A percentile compares a stretch with the other conserved stretches of the same genome.
Conservation (phyloP, 257 asterid genomes). For the Dorcoceras hygrometricum region DNA sequence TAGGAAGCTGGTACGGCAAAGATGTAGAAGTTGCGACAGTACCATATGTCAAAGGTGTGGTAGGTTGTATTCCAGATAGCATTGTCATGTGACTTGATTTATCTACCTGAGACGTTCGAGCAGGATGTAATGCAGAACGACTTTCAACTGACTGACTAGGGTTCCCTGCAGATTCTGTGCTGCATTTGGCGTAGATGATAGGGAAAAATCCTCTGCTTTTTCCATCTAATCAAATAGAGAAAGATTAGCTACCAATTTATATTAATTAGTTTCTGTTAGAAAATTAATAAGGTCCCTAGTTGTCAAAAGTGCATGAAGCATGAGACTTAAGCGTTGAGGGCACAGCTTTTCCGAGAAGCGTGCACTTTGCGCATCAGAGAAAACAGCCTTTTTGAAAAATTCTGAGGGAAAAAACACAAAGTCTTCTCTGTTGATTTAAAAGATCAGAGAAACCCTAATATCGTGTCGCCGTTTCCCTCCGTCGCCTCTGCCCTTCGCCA, state of each 20-base stretch:
- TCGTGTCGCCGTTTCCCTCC: too few species aligned
- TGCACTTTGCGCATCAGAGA: too few species aligned
- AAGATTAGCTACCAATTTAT: slow-evolving; percentile 14
- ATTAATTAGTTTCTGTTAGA: background rate
- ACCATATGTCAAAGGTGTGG: slow-evolving; percentile 44
- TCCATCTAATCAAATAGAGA: slow-evolving; percentile 64
- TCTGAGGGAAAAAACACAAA: too few species aligned
- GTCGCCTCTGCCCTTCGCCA: too few species aligned
- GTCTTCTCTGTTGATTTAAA: too few species aligned
- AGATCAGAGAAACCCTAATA: too few species aligned
- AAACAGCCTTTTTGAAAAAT: too few species aligned
- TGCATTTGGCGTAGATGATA: slow-evolving; percentile 45
- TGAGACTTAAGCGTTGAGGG: too few species aligned
- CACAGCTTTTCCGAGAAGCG: too few species aligned
- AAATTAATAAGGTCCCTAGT: background rate
- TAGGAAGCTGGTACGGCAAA: slow-evolving; percentile 80
- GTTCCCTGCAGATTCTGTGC: slow-evolving; percentile 45
- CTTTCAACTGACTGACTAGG: slow-evolving; percentile 50
- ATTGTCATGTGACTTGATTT: slow-evolving; percentile 46
- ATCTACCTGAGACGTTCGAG: slow-evolving; percentile 54
- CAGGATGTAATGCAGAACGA: slow-evolving; percentile 39
- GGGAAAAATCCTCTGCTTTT: slow-evolving; percentile 53
- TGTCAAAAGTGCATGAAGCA: too few species aligned
- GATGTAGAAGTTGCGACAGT: slow-evolving; percentile 42
- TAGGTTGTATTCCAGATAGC: slow-evolving; percentile 52